Percentiles rank a stretch among this genome's conserved stretches.
Evolutionary conservation across 2,329 filamentous ascomycete genomes (phyloP).

Genomic region (Atkinsonella hypoxylon): DNA sequence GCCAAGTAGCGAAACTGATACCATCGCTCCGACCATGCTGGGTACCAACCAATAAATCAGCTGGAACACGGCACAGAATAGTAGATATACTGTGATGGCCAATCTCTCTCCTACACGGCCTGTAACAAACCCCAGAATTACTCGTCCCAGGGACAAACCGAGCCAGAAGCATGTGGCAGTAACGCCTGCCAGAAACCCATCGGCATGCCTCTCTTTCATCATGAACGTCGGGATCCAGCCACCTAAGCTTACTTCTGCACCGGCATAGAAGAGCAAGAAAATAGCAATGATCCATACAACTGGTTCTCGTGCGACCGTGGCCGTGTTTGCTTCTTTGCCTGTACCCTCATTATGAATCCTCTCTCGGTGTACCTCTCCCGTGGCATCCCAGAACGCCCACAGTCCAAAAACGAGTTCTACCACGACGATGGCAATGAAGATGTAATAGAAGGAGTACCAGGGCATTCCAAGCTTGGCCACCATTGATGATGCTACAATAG

Average conservation of each 20-base stretch:
- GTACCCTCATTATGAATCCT: slow-evolving; percentile 10
- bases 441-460: slow-evolving; percentile 69
- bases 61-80: slow-evolving; percentile 50
- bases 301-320: slow-evolving; percentile 17
- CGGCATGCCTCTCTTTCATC: slow-evolving; percentile 61
- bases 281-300: slow-evolving; percentile 62
- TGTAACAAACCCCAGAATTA: slow-evolving; percentile 66
- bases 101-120: slow-evolving; percentile 60
- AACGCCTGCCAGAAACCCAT: slow-evolving; percentile 60
- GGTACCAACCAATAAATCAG: slow-evolving; percentile 75
- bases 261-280: slow-evolving; percentile 71
- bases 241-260: slow-evolving; percentile 62
- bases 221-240: slow-evolving; percentile 81
- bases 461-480: slow-evolving; percentile 47
- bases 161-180: slow-evolving; percentile 75
- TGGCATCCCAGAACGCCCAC: slow-evolving; percentile 52
- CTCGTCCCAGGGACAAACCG: slow-evolving; percentile 62
- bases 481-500: slow-evolving; percentile 61
- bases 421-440: slow-evolving; percentile 51
- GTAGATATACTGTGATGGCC: slow-evolving; percentile 51
- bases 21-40: slow-evolving; percentile 58
- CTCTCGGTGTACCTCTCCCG: slow-evolving; percentile 38
- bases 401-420: slow-evolving; percentile 42
- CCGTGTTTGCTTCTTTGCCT: background rate
- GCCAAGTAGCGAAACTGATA: slow-evolving; percentile 60